A percentile compares a stretch with the other conserved stretches of the same genome.
Evolutionary conservation across 2,329 filamentous ascomycete genomes (phyloP).

Genomic region (Xylariaceae sp.): DNA sequence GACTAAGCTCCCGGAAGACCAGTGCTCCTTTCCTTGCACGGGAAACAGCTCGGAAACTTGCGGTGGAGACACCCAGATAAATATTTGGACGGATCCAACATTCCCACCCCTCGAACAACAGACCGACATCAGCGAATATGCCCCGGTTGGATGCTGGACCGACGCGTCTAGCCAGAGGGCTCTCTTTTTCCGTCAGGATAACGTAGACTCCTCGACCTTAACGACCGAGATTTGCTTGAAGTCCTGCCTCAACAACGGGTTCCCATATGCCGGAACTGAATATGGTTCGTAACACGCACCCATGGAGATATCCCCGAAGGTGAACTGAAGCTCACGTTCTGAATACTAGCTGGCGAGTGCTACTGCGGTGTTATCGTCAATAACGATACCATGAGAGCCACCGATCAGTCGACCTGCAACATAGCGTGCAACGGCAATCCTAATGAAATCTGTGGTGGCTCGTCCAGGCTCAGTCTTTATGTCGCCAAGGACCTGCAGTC

Average conservation of each 20-base stretch:
- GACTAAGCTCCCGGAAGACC: slow-evolving; percentile 45
- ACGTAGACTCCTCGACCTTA: slow-evolving; percentile 34
- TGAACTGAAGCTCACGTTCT: neutral
- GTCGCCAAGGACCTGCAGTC: slow-evolving; percentile 45
- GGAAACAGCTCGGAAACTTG: slow-evolving; percentile 38
- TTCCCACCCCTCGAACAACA: slow-evolving; percentile 37
- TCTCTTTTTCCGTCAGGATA: slow-evolving; percentile 39
- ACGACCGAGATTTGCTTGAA: slow-evolving; percentile 40
- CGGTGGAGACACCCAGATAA: slow-evolving; percentile 26
- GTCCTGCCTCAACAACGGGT: slow-evolving; percentile 40
- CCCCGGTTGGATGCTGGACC: slow-evolving; percentile 56
- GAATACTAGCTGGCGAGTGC: slow-evolving; percentile 35
- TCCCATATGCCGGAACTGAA: slow-evolving; percentile 45
- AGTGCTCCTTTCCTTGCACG: slow-evolving; percentile 53
- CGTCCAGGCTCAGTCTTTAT: slow-evolving; percentile 39
- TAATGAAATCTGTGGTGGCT: slow-evolving; percentile 40
- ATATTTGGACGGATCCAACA: slow-evolving; percentile 38
- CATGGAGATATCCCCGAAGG: neutral
- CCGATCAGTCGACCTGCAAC: slow-evolving; percentile 38
- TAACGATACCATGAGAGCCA: slow-evolving; percentile 37
- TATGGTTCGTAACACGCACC: slow-evolving; percentile 29
- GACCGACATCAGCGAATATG: slow-evolving; percentile 47
- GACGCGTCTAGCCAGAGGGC: slow-evolving; percentile 40
- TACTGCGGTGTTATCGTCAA: slow-evolving; percentile 50
- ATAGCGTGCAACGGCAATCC: slow-evolving; percentile 47